Evolutionary conservation across 2,329 filamentous ascomycete genomes (phyloP).

Genomic region (Penicillium occitanis): DNA sequence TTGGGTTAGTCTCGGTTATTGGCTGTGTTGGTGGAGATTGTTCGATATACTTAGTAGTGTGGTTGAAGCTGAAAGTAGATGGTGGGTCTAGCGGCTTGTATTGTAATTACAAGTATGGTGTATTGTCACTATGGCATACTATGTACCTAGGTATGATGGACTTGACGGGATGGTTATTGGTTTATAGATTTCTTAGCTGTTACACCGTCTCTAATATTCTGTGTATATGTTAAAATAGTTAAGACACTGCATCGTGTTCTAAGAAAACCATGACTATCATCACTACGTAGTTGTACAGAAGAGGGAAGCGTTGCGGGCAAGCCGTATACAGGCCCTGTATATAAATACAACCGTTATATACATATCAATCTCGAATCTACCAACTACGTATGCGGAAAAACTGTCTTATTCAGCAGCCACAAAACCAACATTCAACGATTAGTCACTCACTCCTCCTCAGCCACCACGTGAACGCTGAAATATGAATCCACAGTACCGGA

Average conservation of each 20-base stretch:
- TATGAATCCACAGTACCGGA: background rate
- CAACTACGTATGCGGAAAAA: background rate
- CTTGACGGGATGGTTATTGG: background rate
- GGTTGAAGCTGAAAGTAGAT: background rate
- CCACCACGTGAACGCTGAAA: background rate
- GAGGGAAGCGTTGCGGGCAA: background rate
- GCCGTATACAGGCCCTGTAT: background rate
- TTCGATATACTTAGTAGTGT: constrained; percentile 1
- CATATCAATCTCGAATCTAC: background rate
- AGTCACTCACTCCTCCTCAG: background rate
- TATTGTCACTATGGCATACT: background rate
- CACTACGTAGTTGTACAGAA: background rate
- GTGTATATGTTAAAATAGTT: background rate
- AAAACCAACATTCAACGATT: background rate
- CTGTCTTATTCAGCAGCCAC: background rate
- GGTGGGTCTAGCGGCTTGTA: constrained; percentile 1
- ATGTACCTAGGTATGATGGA: background rate
- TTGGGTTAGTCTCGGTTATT: background rate
- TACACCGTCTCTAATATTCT: background rate
- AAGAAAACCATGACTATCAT: background rate
- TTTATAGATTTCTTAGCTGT: background rate
- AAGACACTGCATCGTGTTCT: background rate
- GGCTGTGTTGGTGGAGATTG: background rate
- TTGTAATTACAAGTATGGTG: background rate
- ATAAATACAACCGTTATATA: background rate